These are phyloP conservation scores for Sequoiadendron giganteum DNA, from an alignment of 75 land plant species.

Conservation along the genomic window DNA sequence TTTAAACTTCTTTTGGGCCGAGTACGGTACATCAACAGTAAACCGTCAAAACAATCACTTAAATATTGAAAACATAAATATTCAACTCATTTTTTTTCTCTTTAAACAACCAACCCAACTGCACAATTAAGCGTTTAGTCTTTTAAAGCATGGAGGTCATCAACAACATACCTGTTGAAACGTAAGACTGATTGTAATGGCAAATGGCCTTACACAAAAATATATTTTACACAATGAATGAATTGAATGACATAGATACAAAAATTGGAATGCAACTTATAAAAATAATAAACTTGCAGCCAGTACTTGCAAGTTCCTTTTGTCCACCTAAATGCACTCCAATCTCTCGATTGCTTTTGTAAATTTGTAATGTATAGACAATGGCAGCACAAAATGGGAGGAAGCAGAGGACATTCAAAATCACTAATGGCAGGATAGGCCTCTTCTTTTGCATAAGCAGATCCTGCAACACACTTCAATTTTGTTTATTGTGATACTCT, in stretches of 20 bases:
- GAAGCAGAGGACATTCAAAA: neutral
- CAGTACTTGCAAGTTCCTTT: neutral
- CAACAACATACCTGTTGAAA: neutral
- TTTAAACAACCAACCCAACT: neutral
- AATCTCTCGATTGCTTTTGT: neutral
- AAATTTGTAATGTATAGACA: neutral
- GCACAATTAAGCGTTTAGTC: neutral
- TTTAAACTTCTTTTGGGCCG: neutral
- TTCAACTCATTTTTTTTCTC: neutral
- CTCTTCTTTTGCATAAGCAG: neutral
- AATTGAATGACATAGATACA: neutral
- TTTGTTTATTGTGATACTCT: neutral
- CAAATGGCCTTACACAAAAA: neutral
- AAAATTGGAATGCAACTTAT: neutral
- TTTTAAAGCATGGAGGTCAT: neutral
- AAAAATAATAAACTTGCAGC: neutral
- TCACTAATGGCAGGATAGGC: neutral
- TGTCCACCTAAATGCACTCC: neutral
- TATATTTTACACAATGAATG: conserved; percentile 8
- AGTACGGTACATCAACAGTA: neutral
- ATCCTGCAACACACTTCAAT: neutral
- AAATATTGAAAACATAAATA: neutral
- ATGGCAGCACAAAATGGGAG: neutral
- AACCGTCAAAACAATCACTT: neutral
- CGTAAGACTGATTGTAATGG: neutral